These are phyloP conservation scores for Micromonas pusilla DNA, from an alignment of 139 green algal genomes.

Conservation along the genomic window DNA sequence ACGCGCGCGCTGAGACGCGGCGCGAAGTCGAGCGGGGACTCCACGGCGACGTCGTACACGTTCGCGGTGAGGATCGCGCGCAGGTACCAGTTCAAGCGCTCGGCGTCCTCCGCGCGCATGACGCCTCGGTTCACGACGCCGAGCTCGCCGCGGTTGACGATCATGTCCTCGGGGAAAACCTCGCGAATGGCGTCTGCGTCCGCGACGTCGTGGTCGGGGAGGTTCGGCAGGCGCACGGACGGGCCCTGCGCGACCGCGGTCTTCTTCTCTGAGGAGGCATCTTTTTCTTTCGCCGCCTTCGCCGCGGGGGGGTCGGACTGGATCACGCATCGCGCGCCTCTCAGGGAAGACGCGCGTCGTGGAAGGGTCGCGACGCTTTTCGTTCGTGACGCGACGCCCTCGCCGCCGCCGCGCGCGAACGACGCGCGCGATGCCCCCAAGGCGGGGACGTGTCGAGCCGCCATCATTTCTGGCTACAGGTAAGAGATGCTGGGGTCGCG, in stretches of 20 bases:
- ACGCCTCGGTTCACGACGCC: neutral
- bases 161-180: constrained; percentile 11
- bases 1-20: constrained; percentile 62
- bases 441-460: no score
- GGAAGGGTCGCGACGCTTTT: no score
- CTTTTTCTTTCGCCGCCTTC: no score
- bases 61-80: constrained; percentile 75
- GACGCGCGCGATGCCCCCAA: no score
- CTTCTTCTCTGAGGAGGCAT: no score
- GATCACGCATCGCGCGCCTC: no score
- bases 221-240: neutral
- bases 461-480: no score
- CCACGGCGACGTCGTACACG: constrained; percentile 93
- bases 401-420: no score
- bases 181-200: neutral
- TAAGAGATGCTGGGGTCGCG: no score
- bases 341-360: no score
- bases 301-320: no score
- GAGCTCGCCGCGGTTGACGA: neutral
- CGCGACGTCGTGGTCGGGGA: neutral
- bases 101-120: neutral
- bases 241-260: neutral
- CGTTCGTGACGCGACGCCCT: no score
- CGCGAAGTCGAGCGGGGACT: constrained; percentile 75
- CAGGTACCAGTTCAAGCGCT: constrained; percentile 59